Evolutionary conservation across 176 grass and related monocot genomes (phyloP), one percentile per base, ranked within the genome.

Genomic region (Aegilops longissima): DNA sequence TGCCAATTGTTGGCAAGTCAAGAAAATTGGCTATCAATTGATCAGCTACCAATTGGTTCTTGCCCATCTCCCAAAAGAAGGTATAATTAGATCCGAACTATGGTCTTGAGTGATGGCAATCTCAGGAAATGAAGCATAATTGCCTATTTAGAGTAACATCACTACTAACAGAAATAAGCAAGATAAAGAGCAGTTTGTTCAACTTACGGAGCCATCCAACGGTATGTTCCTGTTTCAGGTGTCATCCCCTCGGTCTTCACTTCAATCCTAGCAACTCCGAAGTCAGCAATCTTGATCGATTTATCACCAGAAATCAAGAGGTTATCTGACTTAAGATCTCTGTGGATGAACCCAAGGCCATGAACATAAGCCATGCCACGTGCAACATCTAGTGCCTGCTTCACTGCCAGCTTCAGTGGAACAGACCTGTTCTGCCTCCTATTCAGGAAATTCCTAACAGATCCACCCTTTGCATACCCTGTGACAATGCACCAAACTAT

Each of bases 191-290:
- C 36, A 64, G 47, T 70, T 25, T 77, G 31, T 82, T 88, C 40
- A 78, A 94, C 94, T 89, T 94, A 96, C 94, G 92, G 94, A 78
- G 94, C 94, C 91, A 96, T 96, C 94, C 92, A 96, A 84, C 92
- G 94, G 34, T 96, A 96, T 75, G 92, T 96, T 83, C 94, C 94
- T 78, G 94, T 96, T 88, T 96, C 94, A 83, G 94, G 94, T 14
- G 91, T 96, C 94, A 96, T 96, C 20, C 94, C 94, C 79, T 96
- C 94, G 52, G 94, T 84, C 73, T 92, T 88, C 16, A 94, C 82
- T 87, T 96, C 91, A 90, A 96, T 96, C 67, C 94, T 86, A 30
- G 94, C 91, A 49, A 96, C 94, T 62, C 91, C 91, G 64, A 96
- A 96, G 78, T 91, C 94, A 64, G 94, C 91, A 88, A 95, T 93